Conservation (phyloP, 805 yeast genomes). For the Starmerella sirachaensis region DNA sequence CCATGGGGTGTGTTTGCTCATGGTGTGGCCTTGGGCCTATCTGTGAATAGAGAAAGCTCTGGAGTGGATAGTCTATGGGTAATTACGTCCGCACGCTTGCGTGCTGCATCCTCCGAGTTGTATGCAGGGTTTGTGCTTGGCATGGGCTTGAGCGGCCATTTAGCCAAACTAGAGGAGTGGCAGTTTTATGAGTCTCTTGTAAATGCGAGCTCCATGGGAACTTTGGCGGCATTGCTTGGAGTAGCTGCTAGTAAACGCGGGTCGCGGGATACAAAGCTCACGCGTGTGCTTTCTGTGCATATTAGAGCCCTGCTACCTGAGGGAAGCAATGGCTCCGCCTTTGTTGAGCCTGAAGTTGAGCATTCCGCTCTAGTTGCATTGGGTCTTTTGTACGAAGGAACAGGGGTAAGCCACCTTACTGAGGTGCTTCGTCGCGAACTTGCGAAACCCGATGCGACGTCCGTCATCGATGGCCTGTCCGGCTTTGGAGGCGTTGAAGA, state of each 20-base stretch:
- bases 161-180: constrained; percentile 82
- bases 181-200: constrained; percentile 87
- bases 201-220: constrained; percentile 72
- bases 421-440: constrained; percentile 65
- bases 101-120: constrained; percentile 47
- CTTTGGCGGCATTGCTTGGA: constrained; percentile 79
- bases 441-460: constrained; percentile 7
- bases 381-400: constrained; percentile 67
- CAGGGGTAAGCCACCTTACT: constrained; percentile 78
- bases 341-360: constrained; percentile 72
- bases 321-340: constrained; percentile 56
- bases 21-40: constrained; percentile 79
- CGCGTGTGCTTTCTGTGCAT: constrained; percentile 86
- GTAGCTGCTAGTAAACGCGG: constrained; percentile 83
- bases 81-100: constrained; percentile 50
- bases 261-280: constrained; percentile 70
- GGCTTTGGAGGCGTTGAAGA: too few species aligned
- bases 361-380: constrained; percentile 86
- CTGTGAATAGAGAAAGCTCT: constrained; percentile 52
- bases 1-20: constrained; percentile 48
- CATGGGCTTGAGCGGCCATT: constrained; percentile 81
- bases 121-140: constrained; percentile 95
- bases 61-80: constrained; percentile 87
- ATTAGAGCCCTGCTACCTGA: constrained; percentile 81
- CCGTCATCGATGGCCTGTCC: too few species aligned